These are phyloP conservation scores for Diutina siamensis DNA, from an alignment of 1,139 yeast species.

Conservation along the genomic window DNA sequence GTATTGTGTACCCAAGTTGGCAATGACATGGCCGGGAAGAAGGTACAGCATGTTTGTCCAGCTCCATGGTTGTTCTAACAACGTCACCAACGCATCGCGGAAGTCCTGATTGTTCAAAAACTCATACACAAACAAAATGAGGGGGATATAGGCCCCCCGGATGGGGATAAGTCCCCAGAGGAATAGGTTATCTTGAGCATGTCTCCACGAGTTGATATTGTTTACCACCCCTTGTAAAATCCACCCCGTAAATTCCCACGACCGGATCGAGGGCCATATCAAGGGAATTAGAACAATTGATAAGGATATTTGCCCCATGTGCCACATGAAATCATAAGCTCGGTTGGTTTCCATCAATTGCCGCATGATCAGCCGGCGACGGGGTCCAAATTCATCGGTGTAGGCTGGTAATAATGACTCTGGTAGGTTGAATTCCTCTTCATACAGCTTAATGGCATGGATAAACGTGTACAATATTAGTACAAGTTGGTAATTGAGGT, in stretches of 20 bases:
- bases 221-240: not conserved
- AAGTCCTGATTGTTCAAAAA: not conserved
- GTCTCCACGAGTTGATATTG: not conserved
- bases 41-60: not conserved
- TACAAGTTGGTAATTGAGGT: not conserved
- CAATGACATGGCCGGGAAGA: not conserved
- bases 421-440: not conserved
- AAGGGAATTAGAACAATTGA: not conserved
- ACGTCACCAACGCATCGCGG: conserved; percentile 4
- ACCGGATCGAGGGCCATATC: not conserved
- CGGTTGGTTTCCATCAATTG: not conserved
- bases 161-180: not conserved
- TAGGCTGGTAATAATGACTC: not conserved
- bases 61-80: conserved; percentile 8
- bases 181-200: not conserved
- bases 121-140: not conserved
- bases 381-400: not conserved
- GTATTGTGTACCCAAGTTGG: not conserved
- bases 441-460: not conserved
- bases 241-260: not conserved
- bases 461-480: not conserved
- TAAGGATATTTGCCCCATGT: not conserved
- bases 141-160: not conserved
- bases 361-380: not conserved
- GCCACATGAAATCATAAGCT: not conserved